These are phyloP conservation scores for Puccinia horiana DNA, from an alignment of 1,284 basidiomycete genomes.

Conservation along the genomic window DNA sequence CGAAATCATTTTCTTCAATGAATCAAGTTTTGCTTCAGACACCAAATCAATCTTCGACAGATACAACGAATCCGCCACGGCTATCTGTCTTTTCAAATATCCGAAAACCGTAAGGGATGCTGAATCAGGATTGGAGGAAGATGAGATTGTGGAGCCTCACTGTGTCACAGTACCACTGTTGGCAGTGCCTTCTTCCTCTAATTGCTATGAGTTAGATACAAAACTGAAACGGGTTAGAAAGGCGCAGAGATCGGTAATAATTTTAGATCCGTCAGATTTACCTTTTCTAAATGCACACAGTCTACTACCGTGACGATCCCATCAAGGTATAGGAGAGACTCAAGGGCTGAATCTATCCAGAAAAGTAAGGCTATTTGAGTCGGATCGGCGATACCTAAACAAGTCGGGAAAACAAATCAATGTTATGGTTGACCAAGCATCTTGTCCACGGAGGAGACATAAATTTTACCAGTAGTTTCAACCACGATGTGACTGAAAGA, in stretches of 20 bases:
- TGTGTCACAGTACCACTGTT: constrained; percentile 38
- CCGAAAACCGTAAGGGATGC: background rate
- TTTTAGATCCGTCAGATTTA: background rate
- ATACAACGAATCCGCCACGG: constrained; percentile 40
- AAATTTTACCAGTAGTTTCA: constrained; percentile 45
- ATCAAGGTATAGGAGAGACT: constrained; percentile 45
- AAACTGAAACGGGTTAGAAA: background rate
- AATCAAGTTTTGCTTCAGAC: constrained; percentile 5
- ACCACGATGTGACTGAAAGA: constrained; percentile 40
- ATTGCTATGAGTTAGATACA: constrained; percentile 22
- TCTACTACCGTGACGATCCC: constrained; percentile 47
- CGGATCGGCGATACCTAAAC: constrained; percentile 46
- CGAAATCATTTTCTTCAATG: constrained; percentile 12
- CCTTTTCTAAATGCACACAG: constrained; percentile 43
- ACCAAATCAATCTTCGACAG: constrained; percentile 43
- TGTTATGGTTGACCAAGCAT: background rate
- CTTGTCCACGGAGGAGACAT: background rate
- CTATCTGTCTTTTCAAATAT: constrained; percentile 36
- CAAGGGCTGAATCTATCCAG: constrained; percentile 48
- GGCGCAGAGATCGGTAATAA: background rate
- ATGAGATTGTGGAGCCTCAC: background rate
- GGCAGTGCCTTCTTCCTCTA: constrained; percentile 34
- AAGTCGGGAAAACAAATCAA: background rate
- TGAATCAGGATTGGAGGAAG: background rate
- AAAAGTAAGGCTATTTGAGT: constrained; percentile 48